These are phyloP conservation scores for Pouteria campechiana DNA, from an alignment of 179 eudicot species.

Conservation along the genomic window DNA sequence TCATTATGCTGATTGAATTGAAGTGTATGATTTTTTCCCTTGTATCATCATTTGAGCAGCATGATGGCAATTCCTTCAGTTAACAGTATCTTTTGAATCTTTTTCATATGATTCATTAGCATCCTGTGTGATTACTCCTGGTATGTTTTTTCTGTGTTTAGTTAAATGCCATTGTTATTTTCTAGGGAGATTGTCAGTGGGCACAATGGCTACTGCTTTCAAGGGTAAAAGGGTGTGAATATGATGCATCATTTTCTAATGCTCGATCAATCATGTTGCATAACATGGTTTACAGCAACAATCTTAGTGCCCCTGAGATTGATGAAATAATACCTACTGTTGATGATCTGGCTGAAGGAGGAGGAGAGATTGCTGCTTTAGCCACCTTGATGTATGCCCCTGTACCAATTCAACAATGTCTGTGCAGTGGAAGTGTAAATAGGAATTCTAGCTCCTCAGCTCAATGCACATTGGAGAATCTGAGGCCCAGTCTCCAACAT, in stretches of 20 bases:
- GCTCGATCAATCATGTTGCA: slow-evolving; percentile 67
- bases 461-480: slow-evolving; percentile 96
- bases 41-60: too few relatives aligned
- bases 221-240: slow-evolving; percentile 80
- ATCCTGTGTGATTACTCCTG: background rate
- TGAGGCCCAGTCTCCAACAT: slow-evolving; percentile 75
- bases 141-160: slow-evolving; percentile 2
- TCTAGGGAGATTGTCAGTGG: slow-evolving; percentile 91
- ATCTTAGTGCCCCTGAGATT: slow-evolving; percentile 40
- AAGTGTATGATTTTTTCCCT: too few relatives aligned
- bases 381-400: slow-evolving; percentile 94
- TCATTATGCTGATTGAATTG: too few relatives aligned
- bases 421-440: slow-evolving; percentile 78
- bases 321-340: slow-evolving; percentile 68
- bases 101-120: background rate
- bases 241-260: slow-evolving; percentile 91
- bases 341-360: slow-evolving; percentile 96
- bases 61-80: too few relatives aligned
- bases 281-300: slow-evolving; percentile 33
- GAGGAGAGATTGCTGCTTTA: slow-evolving; percentile 84
- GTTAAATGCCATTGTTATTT: background rate
- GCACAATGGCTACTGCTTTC: slow-evolving; percentile 83
- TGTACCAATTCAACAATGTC: slow-evolving; percentile 77
- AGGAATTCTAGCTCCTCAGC: slow-evolving; percentile 56
- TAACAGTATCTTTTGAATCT: too few relatives aligned